Conservation (phyloP, 345 rosid species). For the Lumnitzera littorea region DNA sequence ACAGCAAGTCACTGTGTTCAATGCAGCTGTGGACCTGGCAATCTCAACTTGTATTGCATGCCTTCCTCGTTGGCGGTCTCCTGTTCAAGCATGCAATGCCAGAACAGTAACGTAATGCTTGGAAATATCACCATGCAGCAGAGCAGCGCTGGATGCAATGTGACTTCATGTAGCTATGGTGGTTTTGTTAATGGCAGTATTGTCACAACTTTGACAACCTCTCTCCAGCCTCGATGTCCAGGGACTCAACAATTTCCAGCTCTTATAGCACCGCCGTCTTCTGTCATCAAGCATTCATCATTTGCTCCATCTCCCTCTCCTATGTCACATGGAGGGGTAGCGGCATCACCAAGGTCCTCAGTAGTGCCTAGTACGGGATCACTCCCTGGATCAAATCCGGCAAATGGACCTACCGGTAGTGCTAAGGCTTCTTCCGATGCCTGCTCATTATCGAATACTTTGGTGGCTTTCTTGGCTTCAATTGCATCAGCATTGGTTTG, state of each 20-base stretch:
- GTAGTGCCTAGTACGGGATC: constrained; percentile 49
- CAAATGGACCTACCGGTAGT: constrained; percentile 53
- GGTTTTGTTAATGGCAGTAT: constrained; percentile 82
- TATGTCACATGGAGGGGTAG: constrained; percentile 24
- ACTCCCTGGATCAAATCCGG: constrained; percentile 46
- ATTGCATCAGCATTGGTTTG: constrained; percentile 3
- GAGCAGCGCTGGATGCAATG: constrained; percentile 87
- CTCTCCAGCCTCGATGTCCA: constrained; percentile 87
- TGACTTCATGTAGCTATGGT: constrained; percentile 66
- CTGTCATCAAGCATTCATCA: constrained; percentile 35
- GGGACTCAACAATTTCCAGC: constrained; percentile 64
- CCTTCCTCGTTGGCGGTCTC: constrained; percentile 86
- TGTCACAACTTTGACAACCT: constrained; percentile 53
- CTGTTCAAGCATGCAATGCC: constrained; percentile 94
- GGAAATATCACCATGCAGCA: constrained; percentile 65
- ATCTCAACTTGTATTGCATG: constrained; percentile 79
- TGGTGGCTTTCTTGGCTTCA: constrained; percentile 12
- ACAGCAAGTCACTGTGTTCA: constrained; percentile 92
- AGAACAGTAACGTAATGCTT: constrained; percentile 71
- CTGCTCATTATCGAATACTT: constrained; percentile 23
- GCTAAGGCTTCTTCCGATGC: constrained; percentile 41
- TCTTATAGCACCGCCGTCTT: constrained; percentile 71
- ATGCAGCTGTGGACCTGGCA: constrained; percentile 86
- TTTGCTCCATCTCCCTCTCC: constrained; percentile 71
- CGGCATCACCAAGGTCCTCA: constrained; percentile 17